Conservation (phyloP, 2,329 filamentous ascomycete species). For the Lasiodiplodia sp. region DNA sequence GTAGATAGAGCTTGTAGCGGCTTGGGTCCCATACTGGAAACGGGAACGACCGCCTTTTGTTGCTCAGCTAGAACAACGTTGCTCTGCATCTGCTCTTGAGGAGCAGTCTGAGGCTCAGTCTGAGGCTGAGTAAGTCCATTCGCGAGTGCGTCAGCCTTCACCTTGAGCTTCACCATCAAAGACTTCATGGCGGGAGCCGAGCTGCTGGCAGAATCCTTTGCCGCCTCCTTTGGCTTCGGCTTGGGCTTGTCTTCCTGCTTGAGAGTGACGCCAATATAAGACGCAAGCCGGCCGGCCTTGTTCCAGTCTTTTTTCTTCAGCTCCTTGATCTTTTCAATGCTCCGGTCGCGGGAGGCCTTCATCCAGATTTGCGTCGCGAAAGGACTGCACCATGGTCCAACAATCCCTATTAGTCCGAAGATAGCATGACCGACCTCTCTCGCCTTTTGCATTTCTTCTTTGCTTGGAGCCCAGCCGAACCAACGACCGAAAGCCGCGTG, state of each 20-base stretch:
- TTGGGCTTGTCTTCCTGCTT: background rate
- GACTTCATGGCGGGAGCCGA: background rate
- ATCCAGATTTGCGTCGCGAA: conserved; percentile 5
- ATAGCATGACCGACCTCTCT: background rate
- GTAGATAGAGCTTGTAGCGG: background rate
- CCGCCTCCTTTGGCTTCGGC: no score
- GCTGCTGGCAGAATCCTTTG: background rate
- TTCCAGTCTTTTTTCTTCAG: background rate
- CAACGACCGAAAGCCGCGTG: conserved; percentile 3
- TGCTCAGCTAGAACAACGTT: background rate
- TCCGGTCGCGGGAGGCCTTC: background rate
- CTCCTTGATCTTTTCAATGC: background rate
- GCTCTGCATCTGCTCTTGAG: background rate
- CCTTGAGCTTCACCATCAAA: background rate
- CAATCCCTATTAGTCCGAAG: background rate
- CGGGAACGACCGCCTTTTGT: background rate
- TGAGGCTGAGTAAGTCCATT: background rate
- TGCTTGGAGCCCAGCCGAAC: background rate
- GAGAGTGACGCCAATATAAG: background rate
- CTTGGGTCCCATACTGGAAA: rapidly evolving
- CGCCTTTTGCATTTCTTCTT: background rate
- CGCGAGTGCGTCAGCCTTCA: background rate
- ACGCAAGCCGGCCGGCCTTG: background rate
- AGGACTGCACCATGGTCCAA: background rate
- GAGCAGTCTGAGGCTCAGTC: background rate